phyloP scores from a whole-genome alignment of 1,139 yeast species.

The Sugiyamaella pinicola region DNA sequence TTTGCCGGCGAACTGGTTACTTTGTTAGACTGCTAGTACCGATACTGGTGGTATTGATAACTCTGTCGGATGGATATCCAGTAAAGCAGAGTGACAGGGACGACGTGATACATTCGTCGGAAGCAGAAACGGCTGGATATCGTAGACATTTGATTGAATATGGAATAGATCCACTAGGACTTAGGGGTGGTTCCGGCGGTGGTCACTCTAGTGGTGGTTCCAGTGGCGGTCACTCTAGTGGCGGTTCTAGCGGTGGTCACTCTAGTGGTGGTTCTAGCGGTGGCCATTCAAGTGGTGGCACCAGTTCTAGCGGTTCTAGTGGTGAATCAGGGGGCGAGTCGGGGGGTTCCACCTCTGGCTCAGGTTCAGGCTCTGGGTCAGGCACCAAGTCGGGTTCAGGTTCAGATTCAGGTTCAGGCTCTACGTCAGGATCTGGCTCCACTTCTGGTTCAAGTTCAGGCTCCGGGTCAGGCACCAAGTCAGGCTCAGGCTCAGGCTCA shows the following conservation, averaged over 20 bases:
- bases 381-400: slow-evolving; percentile 11
- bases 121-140: neutral
- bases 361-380: slow-evolving; percentile 11
- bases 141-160: neutral
- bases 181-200: slow-evolving; percentile 23
- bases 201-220: slow-evolving; percentile 13
- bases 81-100: neutral
- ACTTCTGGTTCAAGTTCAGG: slow-evolving; percentile 16
- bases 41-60: neutral
- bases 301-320: slow-evolving; percentile 17
- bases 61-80: neutral
- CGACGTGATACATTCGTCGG: neutral
- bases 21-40: neutral
- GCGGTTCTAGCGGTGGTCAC: slow-evolving; percentile 22
- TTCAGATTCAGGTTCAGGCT: slow-evolving; percentile 7
- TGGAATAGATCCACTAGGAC: slow-evolving; percentile 4
- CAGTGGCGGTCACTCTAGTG: slow-evolving; percentile 8
- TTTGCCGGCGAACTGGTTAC: neutral
- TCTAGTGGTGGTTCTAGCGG: slow-evolving; percentile 11
- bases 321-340: slow-evolving; percentile 15
- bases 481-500: slow-evolving; percentile 10
- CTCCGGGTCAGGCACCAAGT: slow-evolving; percentile 12
- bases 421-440: slow-evolving; percentile 15
- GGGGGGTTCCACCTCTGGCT: slow-evolving; percentile 11
- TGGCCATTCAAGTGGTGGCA: slow-evolving; percentile 19